A percentile compares a stretch with the other conserved stretches of the same genome.
These are phyloP conservation scores for Metschnikowia continentalis DNA, from an alignment of 805 yeast species.

Conservation along the genomic window DNA sequence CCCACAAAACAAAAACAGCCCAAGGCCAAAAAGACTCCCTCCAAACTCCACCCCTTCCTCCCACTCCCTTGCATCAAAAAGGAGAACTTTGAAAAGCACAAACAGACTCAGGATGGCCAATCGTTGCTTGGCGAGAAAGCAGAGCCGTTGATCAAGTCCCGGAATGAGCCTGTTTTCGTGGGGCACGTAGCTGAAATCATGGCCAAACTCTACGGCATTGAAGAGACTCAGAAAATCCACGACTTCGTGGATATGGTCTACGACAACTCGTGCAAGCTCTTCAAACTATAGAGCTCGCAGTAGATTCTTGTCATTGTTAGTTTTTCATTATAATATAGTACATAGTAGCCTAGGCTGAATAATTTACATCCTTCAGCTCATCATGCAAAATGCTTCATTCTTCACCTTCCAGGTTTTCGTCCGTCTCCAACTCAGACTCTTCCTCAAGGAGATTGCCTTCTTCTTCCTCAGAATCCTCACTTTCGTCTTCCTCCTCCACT, in stretches of 20 bases:
- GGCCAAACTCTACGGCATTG: slow-evolving; percentile 29
- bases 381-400: not conserved
- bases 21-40: slow-evolving; percentile 11
- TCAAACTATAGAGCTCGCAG: slow-evolving; percentile 13
- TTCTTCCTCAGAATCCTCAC: slow-evolving; percentile 8
- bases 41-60: slow-evolving; percentile 44
- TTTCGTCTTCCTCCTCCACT: slow-evolving; percentile 14
- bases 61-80: slow-evolving; percentile 66
- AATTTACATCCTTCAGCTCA: not conserved
- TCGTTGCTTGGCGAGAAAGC: slow-evolving; percentile 24
- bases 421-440: not conserved
- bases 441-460: slow-evolving; percentile 5
- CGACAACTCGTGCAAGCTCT: slow-evolving; percentile 32
- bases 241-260: slow-evolving; percentile 33
- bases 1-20: not conserved
- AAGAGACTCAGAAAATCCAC: slow-evolving; percentile 26
- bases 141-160: slow-evolving; percentile 61
- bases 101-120: slow-evolving; percentile 17
- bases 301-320: too few relatives aligned
- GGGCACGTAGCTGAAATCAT: slow-evolving; percentile 67
- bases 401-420: not conserved
- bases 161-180: slow-evolving; percentile 90
- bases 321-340: not conserved
- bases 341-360: not conserved
- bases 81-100: slow-evolving; percentile 48